Conservation (phyloP, 140 eudicot genomes). For the Ambrosia hybrid region DNA sequence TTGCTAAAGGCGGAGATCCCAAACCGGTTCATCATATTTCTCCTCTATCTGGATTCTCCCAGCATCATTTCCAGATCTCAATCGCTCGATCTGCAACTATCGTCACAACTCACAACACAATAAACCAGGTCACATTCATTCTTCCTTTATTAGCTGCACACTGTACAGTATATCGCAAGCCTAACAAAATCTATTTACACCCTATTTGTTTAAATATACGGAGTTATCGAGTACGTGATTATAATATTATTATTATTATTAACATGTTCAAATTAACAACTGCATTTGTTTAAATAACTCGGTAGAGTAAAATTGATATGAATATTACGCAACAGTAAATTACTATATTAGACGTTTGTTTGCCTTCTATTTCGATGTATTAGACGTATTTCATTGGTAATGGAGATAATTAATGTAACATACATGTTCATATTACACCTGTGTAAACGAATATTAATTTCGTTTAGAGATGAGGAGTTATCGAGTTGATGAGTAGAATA, state of each 20-base stretch:
- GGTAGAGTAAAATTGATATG: too few relatives aligned
- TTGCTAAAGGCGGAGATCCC: background rate
- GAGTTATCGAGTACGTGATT: background rate
- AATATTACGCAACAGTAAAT: too few relatives aligned
- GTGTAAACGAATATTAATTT: background rate
- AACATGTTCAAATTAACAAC: background rate
- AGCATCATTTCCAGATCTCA: background rate
- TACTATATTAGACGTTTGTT: too few relatives aligned
- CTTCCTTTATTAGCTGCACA: background rate
- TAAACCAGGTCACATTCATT: too few relatives aligned
- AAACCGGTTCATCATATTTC: background rate
- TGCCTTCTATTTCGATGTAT: too few relatives aligned
- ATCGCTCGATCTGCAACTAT: slow-evolving; percentile 8
- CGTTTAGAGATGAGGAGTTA: background rate
- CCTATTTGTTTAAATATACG: background rate
- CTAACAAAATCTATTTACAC: background rate
- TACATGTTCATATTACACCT: too few relatives aligned
- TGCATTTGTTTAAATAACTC: background rate
- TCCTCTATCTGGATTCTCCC: background rate
- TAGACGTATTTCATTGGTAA: too few relatives aligned
- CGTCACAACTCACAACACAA: background rate
- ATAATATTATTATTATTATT: background rate
- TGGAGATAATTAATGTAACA: too few relatives aligned
- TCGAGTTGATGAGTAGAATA: background rate
- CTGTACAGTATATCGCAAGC: background rate